Base-by-base conservation (phyloP, 768 basidiomycete genomes). In the Kwoniella dejecticola region DNA sequence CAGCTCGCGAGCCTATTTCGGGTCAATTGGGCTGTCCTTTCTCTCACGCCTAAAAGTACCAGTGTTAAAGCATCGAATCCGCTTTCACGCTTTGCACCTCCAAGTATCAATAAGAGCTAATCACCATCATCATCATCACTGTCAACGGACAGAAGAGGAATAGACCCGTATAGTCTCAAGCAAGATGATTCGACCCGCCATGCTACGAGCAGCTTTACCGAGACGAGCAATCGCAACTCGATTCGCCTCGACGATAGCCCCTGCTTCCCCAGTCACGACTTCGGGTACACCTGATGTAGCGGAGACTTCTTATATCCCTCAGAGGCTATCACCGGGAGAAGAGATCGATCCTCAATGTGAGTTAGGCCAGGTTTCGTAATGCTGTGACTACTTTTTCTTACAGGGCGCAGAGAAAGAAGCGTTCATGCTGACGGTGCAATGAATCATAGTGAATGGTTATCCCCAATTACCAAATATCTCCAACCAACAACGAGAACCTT, bases 401-500 rank as follows among this genome's bases (percentile, higher is more conserved):
- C n/a, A n/a, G n/a, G n/a, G n/a, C n/a, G n/a, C n/a, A n/a, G n/a
- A n/a, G n/a, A n/a, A n/a, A n/a, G n/a, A n/a, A n/a, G n/a, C n/a
- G n/a, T n/a, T n/a, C n/a, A n/a, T n/a, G n/a, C n/a, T n/a, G n/a
- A n/a, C n/a, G n/a, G n/a, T n/a, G n/a, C n/a, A n/a, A n/a, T 44
- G 11, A 44, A 12, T 26, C 6, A 36, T 48, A 79, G 77, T 79
- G 52, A 70, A 74, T 53, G 77, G 76, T 12, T 81, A 81, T 68
- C 81, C 81, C 8, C 71, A 79, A 65, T 60, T 81, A 10, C 75
- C 75, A 4, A 66, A 71, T 24, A 69, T 76, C 13, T 73, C 70
- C 17, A 59, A 78, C 26, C 80, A 81, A 58, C 56, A 67, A 41
- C 65, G 80, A 33, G 60, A 63, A 30, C 72, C 81, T 10, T 63